Evolutionary conservation across 2,329 filamentous ascomycete genomes (phyloP), one percentile per base, ranked within the genome.

Genomic region (Penicillium glabrum): DNA sequence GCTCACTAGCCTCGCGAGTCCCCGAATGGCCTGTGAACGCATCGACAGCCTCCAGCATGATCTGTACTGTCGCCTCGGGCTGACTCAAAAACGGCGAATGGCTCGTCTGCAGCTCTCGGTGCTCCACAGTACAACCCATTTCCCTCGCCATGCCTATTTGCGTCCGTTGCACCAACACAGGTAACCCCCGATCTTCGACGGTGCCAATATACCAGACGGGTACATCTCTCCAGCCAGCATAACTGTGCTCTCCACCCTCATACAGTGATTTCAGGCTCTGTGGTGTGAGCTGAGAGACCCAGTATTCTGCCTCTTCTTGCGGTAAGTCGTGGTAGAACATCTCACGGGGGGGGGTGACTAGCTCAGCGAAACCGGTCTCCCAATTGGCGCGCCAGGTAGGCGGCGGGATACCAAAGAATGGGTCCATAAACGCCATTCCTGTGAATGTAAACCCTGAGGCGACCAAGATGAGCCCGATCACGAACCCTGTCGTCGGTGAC

Each of bases 281-380:
- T 0, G 60, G 62, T 0, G 64, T 70, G 5, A 83, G 76, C 56
- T 76, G 72, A 0, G 63, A 65, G 1, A 74, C 72, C 77, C 80
- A 82, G 41, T 69, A 68, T 3, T 75, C 67, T 0, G 69, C 77
- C 51, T 83, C 80, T 1, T 77, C 73, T 0, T 59, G 63, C 0
- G 79, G 71, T 0, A 83, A 56, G 63, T 84, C 81, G 57, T 83
- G 79, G 56, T 83, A 84, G 55, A 83, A 79, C 2, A 82, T 59
- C 6, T 80, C 68, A 7, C 72, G 60, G 0, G 77, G 67, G 19
- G 75, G 61, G 23, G 58, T 63, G 16, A 72, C 65, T 5, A 83
- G 53, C 1, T 75, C 73, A 1, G 76, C 77, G 43, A 72, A 76
- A 4, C 80, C 80, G 0, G 72, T 79, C 21, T 71, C 69, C 1